Evolutionary conservation across 2,329 filamentous ascomycete genomes (phyloP).

Genomic region (Claviceps lovelessii): DNA sequence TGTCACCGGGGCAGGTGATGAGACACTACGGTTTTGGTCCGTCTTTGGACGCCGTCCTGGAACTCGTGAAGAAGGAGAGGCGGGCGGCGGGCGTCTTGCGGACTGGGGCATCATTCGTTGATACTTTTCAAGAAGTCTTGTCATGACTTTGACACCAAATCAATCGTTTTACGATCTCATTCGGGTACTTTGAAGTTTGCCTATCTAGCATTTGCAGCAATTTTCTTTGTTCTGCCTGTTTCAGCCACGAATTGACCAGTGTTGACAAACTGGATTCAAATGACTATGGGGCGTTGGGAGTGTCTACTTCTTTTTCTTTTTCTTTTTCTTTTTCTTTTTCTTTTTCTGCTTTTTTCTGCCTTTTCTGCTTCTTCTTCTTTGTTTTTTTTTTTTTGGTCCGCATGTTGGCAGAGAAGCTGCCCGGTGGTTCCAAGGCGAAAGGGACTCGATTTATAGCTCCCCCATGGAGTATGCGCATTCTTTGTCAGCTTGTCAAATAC

Average conservation of each 20-base stretch:
- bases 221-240: neutral
- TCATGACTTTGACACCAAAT: neutral
- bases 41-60: constrained; percentile 76
- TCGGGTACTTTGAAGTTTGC: neutral
- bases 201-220: neutral
- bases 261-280: neutral
- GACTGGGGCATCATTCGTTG: constrained; percentile 75
- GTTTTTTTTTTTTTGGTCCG: neutral
- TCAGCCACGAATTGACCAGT: neutral
- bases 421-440: neutral
- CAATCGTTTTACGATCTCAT: neutral
- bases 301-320: neutral
- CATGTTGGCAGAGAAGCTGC: neutral
- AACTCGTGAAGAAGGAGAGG: constrained; percentile 52
- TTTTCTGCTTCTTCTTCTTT: neutral
- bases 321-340: no score
- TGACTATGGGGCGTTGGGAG: neutral
- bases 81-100: constrained; percentile 45
- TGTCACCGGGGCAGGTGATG: constrained; percentile 90
- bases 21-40: constrained; percentile 94
- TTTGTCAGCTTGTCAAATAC: neutral
- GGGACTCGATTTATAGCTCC: neutral
- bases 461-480: neutral
- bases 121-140: neutral
- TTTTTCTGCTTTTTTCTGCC: no score